Conservation (phyloP, 257 asterid species). For the Capsicum chinense region DNA sequence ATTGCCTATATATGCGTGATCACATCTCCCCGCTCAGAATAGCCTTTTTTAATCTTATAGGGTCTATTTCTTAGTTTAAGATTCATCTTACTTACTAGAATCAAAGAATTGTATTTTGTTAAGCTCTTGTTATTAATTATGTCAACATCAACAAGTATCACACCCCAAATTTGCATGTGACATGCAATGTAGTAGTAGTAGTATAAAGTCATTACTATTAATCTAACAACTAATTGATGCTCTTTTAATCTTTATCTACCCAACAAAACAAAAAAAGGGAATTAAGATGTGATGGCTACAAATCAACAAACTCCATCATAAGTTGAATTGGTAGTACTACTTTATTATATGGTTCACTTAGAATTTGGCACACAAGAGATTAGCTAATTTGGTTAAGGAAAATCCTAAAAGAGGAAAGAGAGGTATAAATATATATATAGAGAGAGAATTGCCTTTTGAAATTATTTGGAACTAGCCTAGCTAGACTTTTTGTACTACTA, state of each 20-base stretch:
- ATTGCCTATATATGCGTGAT: no score
- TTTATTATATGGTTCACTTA: slow-evolving; percentile 6
- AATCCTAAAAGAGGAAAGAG: background rate
- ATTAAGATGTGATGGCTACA: background rate
- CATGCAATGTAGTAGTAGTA: background rate
- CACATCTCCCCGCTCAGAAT: no score
- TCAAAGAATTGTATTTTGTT: background rate
- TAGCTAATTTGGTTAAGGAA: background rate
- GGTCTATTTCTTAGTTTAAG: no score
- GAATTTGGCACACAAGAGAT: background rate
- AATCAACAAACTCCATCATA: slow-evolving; percentile 16
- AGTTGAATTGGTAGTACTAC: background rate
- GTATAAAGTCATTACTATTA: background rate
- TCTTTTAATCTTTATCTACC: background rate
- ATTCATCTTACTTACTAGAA: no score
- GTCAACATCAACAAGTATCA: slow-evolving; percentile 18
- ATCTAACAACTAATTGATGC: background rate
- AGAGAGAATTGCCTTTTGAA: background rate
- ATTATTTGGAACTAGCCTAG: background rate
- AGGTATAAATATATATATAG: background rate
- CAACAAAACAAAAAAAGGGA: background rate
- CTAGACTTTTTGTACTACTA: background rate
- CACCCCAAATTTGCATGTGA: background rate
- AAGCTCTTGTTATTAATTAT: background rate
- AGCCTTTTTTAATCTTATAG: no score